Evolutionary conservation across 106 monocot genomes (phyloP), one percentile per base, ranked within the genome.

Genomic region (Dendrobium catenatum): DNA sequence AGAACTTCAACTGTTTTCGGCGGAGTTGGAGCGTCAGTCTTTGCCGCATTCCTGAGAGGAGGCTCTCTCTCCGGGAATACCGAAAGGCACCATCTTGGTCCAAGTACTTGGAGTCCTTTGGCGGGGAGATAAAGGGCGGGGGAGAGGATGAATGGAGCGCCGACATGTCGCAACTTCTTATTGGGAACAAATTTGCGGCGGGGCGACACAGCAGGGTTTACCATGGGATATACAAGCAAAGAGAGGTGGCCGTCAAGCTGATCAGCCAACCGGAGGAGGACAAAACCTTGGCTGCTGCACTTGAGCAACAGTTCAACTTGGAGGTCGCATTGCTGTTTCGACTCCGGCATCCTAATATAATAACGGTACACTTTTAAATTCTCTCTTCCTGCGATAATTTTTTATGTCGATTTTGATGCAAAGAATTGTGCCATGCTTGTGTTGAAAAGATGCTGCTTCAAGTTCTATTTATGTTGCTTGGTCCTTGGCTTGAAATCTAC

Each of bases 211-310:
- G 98, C 68, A 85, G 95, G 78, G 83, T 99, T 31, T 99, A 95
- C 75, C 91, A 88, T 79, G 98, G 95, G 29, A 82, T 87, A n/a
- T 99, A 99, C 82, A 86, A 87, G 81, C 81, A 88, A 78, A 89
- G 54, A 58, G 88, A 99, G 68, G 98, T 93, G 67, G 98, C 98
- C 47, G 87, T 99, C 51, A 99, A 99, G 87, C 76, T 99, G 75
- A 87, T 95, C 31, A 99, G 95, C 74, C 93, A 97, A 46, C 97
- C 97, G 0, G 92, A 97, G 89, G 97, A 97, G 82, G 94, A 97
- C 73, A 82, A 77, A 0, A 51, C 59, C 19, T 54, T 97, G 48
- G 95, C 95, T 6, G 72, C 77, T 27, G 73, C 73, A 33, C 78
- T 99, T 4, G 98, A 99, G 75, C 79, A 75, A 76, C 98, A 99